Conservation (phyloP, 2,329 filamentous ascomycete species). For the Alternaria angustiovoidea region DNA sequence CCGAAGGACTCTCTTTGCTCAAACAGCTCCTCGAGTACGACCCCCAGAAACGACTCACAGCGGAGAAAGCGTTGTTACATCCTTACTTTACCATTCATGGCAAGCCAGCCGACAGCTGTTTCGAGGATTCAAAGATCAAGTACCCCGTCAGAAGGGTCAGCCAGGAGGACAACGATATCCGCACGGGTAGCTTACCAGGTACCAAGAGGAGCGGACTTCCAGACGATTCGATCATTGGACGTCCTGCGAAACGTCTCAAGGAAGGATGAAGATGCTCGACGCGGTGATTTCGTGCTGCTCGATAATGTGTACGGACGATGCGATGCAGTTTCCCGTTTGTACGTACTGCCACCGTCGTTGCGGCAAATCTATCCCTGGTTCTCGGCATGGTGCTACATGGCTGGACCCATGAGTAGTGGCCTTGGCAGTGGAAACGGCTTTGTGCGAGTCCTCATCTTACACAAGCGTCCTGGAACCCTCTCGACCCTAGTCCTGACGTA, state of each 20-base stretch:
- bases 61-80: conserved; percentile 86
- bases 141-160: conserved; percentile 92
- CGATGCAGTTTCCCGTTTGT: conserved; percentile 14
- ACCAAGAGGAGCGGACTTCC: conserved; percentile 88
- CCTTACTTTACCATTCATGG: conserved; percentile 76
- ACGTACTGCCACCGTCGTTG: conserved; percentile 6
- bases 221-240: conserved; percentile 75
- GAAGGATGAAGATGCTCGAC: conserved; percentile 45
- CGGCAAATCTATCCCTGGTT: conserved; percentile 12
- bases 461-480: conserved; percentile 5
- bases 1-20: conserved; percentile 83
- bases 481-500: neutral
- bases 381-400: conserved; percentile 8
- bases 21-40: conserved; percentile 90
- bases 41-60: conserved; percentile 85
- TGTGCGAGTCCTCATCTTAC: conserved; percentile 14
- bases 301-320: neutral
- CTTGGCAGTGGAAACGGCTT: conserved; percentile 7
- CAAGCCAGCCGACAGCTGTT: conserved; percentile 81
- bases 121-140: conserved; percentile 85
- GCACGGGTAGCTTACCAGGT: conserved; percentile 86
- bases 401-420: neutral
- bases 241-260: conserved; percentile 64
- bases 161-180: conserved; percentile 94
- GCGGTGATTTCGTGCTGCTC: neutral